phyloP scores from a whole-genome alignment of 768 basidiomycete species.

The Chalciporus chontae region DNA sequence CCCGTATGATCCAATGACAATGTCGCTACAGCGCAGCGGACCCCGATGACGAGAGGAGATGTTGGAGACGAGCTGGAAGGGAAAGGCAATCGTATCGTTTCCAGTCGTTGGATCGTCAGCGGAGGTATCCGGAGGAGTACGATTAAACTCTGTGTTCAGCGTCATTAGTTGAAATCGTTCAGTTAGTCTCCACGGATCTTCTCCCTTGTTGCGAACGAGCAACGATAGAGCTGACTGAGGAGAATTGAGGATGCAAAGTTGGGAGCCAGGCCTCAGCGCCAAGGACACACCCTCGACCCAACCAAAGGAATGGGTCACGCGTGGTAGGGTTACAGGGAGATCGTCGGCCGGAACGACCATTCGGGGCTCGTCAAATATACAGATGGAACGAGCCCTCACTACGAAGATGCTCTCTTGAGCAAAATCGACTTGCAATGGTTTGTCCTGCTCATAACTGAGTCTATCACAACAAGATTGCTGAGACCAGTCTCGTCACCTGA shows the following conservation, averaged over 20 bases:
- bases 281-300: constrained; percentile 64
- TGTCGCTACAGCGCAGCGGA: constrained; percentile 49
- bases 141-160: constrained; percentile 34
- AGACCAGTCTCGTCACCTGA: constrained; percentile 24
- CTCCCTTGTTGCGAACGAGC: constrained; percentile 54
- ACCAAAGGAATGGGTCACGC: constrained; percentile 51
- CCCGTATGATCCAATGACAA: constrained; percentile 51
- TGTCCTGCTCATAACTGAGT: constrained; percentile 36
- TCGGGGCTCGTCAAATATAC: constrained; percentile 49
- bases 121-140: neutral
- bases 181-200: constrained; percentile 57
- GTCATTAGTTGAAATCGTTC: constrained; percentile 51
- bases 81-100: constrained; percentile 38
- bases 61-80: constrained; percentile 40
- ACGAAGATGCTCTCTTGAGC: constrained; percentile 47
- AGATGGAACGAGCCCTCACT: constrained; percentile 55
- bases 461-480: neutral
- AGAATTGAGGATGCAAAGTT: neutral
- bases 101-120: constrained; percentile 15
- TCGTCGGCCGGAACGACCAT: constrained; percentile 26
- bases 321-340: constrained; percentile 25
- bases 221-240: constrained; percentile 37
- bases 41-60: constrained; percentile 41
- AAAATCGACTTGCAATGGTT: constrained; percentile 51
- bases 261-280: constrained; percentile 11